Evolutionary conservation across 2,329 filamentous ascomycete species (phyloP).

Genomic region (Sclerotiophoma versabilis): DNA sequence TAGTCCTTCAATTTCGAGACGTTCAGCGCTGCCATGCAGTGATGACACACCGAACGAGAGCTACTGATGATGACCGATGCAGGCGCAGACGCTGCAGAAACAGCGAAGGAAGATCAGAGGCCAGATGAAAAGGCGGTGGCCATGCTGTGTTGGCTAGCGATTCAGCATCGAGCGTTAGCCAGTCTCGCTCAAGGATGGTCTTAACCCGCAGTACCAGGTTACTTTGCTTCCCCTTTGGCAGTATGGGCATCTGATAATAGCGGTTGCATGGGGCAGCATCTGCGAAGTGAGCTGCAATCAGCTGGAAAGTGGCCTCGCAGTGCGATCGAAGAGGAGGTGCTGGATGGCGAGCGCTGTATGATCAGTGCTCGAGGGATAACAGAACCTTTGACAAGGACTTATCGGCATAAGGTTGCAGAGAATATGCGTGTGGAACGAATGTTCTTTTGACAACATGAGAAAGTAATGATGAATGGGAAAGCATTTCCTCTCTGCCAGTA

Average conservation of each 20-base stretch:
- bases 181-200: background rate
- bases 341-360: background rate
- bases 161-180: background rate
- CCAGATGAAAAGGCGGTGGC: background rate
- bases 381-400: background rate
- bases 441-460: no score
- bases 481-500: background rate
- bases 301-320: background rate
- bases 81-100: background rate
- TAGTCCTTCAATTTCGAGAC: conserved; percentile 4
- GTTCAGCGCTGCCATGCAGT: background rate
- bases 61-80: background rate
- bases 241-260: background rate
- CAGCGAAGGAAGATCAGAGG: background rate
- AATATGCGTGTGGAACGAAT: background rate
- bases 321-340: background rate
- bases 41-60: background rate
- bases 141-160: background rate
- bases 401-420: background rate
- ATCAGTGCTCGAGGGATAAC: background rate
- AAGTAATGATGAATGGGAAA: no score
- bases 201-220: background rate
- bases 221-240: background rate
- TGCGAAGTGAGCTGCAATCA: background rate
- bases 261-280: background rate